phyloP scores from a whole-genome alignment of 805 yeast genomes.

The Metschnikowia continentalis region DNA sequence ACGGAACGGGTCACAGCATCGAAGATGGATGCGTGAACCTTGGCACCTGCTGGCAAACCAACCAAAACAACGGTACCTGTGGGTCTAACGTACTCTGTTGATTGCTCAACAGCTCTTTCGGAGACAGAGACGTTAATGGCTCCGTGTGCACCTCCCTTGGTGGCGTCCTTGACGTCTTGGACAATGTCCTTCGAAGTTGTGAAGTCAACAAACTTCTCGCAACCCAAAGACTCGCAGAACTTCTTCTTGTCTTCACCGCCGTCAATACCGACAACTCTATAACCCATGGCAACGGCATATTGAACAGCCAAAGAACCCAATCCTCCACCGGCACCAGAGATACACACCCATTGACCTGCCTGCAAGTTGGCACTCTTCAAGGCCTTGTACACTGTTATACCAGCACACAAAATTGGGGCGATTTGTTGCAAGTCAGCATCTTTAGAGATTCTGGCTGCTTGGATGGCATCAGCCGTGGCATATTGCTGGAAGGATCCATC shows the following conservation, averaged over 20 bases:
- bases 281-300: constrained; percentile 74
- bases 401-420: constrained; percentile 65
- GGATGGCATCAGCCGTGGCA: constrained; percentile 62
- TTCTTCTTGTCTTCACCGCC: constrained; percentile 62
- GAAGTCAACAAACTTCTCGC: constrained; percentile 62
- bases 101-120: constrained; percentile 46
- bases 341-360: constrained; percentile 71
- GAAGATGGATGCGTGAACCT: constrained; percentile 37
- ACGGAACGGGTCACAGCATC: constrained; percentile 39
- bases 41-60: constrained; percentile 44
- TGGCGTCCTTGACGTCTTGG: constrained; percentile 41
- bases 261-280: constrained; percentile 63
- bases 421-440: constrained; percentile 53
- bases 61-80: constrained; percentile 42
- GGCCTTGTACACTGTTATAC: constrained; percentile 67
- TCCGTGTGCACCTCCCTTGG: constrained; percentile 60
- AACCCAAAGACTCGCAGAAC: constrained; percentile 54
- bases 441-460: constrained; percentile 55
- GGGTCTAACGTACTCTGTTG: constrained; percentile 35
- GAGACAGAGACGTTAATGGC: constrained; percentile 49
- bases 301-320: constrained; percentile 73
- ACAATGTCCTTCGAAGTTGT: constrained; percentile 48
- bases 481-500: constrained; percentile 68
- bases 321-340: constrained; percentile 83
- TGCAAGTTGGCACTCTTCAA: constrained; percentile 52